Conservation (phyloP, 257 asterid genomes). For the Jasminum sambac region DNA sequence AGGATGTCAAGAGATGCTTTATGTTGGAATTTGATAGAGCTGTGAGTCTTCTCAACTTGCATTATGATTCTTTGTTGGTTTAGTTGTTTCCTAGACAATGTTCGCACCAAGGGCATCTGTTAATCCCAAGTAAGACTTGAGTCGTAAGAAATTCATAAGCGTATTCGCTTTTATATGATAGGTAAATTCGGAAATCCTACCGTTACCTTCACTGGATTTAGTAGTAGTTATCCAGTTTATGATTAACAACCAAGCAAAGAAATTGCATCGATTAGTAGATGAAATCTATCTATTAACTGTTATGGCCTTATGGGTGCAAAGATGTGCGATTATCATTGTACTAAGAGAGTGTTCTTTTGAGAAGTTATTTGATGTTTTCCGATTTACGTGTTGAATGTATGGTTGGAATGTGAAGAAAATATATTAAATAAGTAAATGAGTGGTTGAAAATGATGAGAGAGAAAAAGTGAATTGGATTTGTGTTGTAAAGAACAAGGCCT, state of each 20-base stretch:
- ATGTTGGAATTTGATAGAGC: slow-evolving; percentile 80
- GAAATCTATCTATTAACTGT: background rate
- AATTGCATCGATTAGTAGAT: background rate
- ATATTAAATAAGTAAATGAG: too few species aligned
- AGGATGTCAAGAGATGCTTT: slow-evolving; percentile 72
- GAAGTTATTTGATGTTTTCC: too few species aligned
- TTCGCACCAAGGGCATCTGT: background rate
- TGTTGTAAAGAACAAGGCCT: too few species aligned
- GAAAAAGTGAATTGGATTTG: too few species aligned
- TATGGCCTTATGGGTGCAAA: background rate
- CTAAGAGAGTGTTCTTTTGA: too few species aligned
- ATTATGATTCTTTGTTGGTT: slow-evolving; percentile 2
- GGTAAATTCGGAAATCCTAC: slow-evolving; percentile 3
- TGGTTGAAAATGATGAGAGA: too few species aligned
- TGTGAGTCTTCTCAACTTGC: slow-evolving; percentile 43
- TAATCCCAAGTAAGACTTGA: background rate
- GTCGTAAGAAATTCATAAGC: slow-evolving; percentile 1
- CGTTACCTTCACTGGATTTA: background rate
- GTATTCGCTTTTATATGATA: background rate
- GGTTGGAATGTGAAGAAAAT: too few species aligned
- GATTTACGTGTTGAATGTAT: too few species aligned
- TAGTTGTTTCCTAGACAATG: slow-evolving; percentile 19
- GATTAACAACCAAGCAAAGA: slow-evolving; percentile 1
- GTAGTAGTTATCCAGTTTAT: background rate
- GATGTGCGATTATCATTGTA: too few species aligned